Conservation (phyloP, 2,329 filamentous ascomycete genomes). For the Alternaria sp. region DNA sequence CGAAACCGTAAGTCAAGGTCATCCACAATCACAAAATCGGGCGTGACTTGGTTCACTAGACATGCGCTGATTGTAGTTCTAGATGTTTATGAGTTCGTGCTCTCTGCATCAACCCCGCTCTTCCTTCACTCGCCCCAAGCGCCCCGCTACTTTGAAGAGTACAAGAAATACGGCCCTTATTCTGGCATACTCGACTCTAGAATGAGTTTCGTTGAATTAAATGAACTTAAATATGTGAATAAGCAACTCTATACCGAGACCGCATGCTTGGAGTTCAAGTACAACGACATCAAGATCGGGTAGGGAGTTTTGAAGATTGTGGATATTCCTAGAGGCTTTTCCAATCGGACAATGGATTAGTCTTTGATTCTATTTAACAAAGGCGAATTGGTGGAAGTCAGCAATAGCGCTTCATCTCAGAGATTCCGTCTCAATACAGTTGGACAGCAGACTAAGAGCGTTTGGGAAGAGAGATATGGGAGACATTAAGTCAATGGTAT, state of each 20-base stretch:
- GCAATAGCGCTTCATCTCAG: background rate
- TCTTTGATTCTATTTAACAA: background rate
- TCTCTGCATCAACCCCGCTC: background rate
- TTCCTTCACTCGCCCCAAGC: background rate
- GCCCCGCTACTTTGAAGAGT: background rate
- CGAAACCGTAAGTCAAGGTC: background rate
- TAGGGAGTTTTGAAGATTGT: background rate
- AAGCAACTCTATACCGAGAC: constrained; percentile 8
- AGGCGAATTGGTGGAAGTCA: background rate
- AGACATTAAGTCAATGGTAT: background rate
- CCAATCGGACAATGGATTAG: background rate
- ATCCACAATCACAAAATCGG: background rate
- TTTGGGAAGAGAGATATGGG: background rate
- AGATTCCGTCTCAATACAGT: background rate
- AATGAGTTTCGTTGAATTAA: background rate
- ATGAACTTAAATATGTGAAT: background rate
- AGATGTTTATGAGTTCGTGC: background rate
- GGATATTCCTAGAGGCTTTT: too few relatives aligned
- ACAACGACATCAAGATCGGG: constrained; percentile 4
- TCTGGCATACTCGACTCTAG: too few relatives aligned
- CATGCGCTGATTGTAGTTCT: background rate
- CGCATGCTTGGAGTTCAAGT: constrained; percentile 1
- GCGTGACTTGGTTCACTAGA: background rate
- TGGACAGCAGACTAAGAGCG: background rate
- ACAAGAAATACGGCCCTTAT: background rate